These are phyloP conservation scores for Aspergillus diversus DNA, from an alignment of 495 filamentous ascomycete genomes.

Conservation along the genomic window DNA sequence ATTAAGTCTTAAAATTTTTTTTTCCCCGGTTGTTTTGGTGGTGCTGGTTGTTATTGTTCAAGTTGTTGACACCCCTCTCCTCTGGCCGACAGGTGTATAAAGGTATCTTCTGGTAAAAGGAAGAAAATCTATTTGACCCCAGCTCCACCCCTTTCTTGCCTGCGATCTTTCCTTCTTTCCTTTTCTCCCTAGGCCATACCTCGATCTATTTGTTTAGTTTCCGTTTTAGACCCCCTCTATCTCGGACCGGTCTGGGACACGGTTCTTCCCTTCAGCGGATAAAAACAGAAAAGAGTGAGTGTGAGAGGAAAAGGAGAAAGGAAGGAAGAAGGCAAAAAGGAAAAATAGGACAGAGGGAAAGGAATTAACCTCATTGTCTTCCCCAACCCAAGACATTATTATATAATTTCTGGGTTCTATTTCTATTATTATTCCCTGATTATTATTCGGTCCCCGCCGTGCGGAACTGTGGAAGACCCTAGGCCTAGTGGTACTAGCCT, in stretches of 20 bases:
- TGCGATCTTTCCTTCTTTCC: constrained; percentile 1
- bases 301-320: neutral
- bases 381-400: constrained; percentile 2
- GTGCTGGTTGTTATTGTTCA: no score
- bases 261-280: neutral
- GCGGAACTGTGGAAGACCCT: constrained; percentile 17
- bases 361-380: neutral
- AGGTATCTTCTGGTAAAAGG: no score
- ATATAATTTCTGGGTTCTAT: no score
- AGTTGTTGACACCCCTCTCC: no score
- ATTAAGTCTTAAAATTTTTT: no score
- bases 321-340: neutral
- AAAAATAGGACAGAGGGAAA: no score
- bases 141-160: constrained; percentile 1
- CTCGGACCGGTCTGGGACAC: constrained; percentile 10
- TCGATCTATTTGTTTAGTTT: constrained; percentile 7
- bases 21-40: neutral
- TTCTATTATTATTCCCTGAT: neutral
- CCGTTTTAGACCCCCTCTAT: constrained; percentile 7
- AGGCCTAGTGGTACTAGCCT: neutral
- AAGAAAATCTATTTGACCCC: no score
- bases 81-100: no score
- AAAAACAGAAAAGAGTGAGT: neutral
- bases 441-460: constrained; percentile 11
- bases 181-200: neutral